Conservation (phyloP, 192 early-diverging fungal species). For the Backusella luteola region DNA sequence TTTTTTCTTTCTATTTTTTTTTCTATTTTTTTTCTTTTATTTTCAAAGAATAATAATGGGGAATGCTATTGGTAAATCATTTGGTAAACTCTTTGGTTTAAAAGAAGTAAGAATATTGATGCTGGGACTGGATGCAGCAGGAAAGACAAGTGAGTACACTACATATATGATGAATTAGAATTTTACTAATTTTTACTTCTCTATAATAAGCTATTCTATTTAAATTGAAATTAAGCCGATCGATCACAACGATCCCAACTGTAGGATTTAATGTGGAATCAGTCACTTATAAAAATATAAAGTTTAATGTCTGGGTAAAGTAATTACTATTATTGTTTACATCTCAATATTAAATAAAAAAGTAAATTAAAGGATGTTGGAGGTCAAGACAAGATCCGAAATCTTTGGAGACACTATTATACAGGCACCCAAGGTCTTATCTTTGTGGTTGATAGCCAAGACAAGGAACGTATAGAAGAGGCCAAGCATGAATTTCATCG, state of each 20-base stretch:
- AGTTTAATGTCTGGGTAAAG: conserved; percentile 48
- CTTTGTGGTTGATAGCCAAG: conserved; percentile 87
- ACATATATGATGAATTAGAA: too few relatives aligned
- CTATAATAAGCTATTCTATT: conserved; percentile 79
- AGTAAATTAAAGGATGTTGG: conserved; percentile 83
- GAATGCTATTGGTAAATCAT: conserved; percentile 70
- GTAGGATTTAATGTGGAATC: conserved; percentile 92
- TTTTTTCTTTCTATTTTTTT: background rate
- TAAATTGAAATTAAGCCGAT: conserved; percentile 97
- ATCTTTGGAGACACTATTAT: conserved; percentile 86
- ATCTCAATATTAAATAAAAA: conserved; percentile 74
- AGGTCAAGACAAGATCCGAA: conserved; percentile 91
- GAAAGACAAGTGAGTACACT: conserved; percentile 77
- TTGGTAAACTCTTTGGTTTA: conserved; percentile 79
- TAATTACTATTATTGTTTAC: conserved; percentile 90
- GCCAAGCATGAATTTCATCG: conserved; percentile 80
- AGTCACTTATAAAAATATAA: conserved; percentile 79
- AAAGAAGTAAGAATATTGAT: conserved; percentile 98
- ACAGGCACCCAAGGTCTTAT: conserved; percentile 86
- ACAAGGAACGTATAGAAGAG: conserved; percentile 84
- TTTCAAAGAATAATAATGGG: conserved; percentile 64
- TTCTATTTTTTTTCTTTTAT: background rate
- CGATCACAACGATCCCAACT: conserved; percentile 99
- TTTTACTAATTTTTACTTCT: background rate
- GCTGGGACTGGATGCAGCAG: conserved; percentile 88